phyloP scores from a whole-genome alignment of 305 asterid genomes.

The Caryopteris hybrid region DNA sequence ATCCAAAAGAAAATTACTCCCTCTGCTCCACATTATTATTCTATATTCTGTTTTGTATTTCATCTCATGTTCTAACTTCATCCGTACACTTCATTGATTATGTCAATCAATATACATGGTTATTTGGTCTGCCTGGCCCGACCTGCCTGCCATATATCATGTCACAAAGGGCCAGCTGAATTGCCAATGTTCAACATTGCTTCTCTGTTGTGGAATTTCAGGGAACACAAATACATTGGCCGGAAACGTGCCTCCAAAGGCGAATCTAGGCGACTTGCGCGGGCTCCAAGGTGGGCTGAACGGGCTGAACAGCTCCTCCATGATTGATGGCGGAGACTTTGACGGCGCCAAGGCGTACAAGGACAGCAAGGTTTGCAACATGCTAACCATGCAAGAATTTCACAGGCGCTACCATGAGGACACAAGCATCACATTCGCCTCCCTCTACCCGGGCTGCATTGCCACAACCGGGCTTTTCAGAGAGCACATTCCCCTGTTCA shows the following conservation, averaged over 20 bases:
- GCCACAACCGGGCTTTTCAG: conserved; percentile 92
- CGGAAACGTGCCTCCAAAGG: conserved; percentile 96
- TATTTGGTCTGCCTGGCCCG: too few species aligned
- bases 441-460: conserved; percentile 94
- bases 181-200: neutral
- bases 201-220: conserved; percentile 18
- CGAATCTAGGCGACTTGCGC: conserved; percentile 85
- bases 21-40: too few species aligned
- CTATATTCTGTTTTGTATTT: too few species aligned
- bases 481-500: conserved; percentile 85
- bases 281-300: conserved; percentile 76
- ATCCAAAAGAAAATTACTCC: too few species aligned
- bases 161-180: neutral
- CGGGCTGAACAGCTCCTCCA: conserved; percentile 62
- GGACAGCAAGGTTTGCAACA: conserved; percentile 97
- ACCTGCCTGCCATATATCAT: too few species aligned
- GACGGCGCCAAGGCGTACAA: conserved; percentile 98
- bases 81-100: too few species aligned
- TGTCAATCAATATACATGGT: too few species aligned
- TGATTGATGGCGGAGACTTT: conserved; percentile 86
- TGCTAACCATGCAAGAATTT: conserved; percentile 96
- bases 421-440: conserved; percentile 76
- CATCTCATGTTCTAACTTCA: too few species aligned
- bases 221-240: conserved; percentile 95
- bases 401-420: conserved; percentile 87